phyloP scores from a whole-genome alignment of 108 stramenopile genomes.

The Discostella stelligeroides region DNA sequence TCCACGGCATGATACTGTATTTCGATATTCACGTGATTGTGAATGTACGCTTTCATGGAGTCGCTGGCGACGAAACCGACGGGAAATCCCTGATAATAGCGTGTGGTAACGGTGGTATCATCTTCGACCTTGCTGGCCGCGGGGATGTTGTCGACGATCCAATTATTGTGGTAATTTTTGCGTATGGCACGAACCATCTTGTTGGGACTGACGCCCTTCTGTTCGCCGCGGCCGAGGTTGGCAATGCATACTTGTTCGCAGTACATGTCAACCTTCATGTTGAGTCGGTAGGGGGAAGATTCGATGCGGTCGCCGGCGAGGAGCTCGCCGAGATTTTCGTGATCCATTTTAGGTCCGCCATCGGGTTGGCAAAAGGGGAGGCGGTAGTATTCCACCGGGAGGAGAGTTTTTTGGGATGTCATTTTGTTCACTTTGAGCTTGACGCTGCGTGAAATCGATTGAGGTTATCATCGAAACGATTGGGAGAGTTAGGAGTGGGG shows the following conservation, averaged over 20 bases:
- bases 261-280: conserved; percentile 95
- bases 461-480: background rate
- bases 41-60: conserved; percentile 78
- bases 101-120: conserved; percentile 67
- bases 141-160: conserved; percentile 98
- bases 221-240: conserved; percentile 74
- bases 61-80: conserved; percentile 85
- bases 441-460: conserved; percentile 54
- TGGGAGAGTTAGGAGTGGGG: conserved; percentile 12
- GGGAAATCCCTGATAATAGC: conserved; percentile 95
- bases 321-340: conserved; percentile 99
- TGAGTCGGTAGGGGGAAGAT: conserved; percentile 92
- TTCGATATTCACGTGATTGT: conserved; percentile 96
- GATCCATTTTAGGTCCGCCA: conserved; percentile 76
- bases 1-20: conserved; percentile 92
- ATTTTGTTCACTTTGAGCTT: conserved; percentile 92
- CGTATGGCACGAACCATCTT: conserved; percentile 91
- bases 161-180: conserved; percentile 95
- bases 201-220: conserved; percentile 66
- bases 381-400: conserved; percentile 95
- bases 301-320: conserved; percentile 97
- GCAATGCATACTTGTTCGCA: conserved; percentile 91
- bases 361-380: conserved; percentile 94
- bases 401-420: conserved; percentile 87
- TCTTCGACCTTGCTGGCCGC: conserved; percentile 82